A percentile compares a stretch with the other conserved stretches of the same genome.
phyloP scores from a whole-genome alignment of 805 yeast genomes.

The Teunomyces tritomae region DNA sequence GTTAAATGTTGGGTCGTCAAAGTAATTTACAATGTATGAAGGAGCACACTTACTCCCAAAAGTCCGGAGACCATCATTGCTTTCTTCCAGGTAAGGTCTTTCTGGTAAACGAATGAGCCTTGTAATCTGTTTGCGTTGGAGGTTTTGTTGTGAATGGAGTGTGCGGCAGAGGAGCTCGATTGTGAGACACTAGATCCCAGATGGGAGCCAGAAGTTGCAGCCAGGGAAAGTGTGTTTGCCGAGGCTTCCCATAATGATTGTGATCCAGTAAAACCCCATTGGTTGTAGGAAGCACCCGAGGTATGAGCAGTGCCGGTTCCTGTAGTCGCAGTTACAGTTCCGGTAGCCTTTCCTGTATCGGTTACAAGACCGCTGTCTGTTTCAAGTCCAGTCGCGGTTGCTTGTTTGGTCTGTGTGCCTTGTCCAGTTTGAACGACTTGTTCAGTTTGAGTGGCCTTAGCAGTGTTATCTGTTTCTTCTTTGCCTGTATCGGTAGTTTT shows the following conservation, averaged over 20 bases:
- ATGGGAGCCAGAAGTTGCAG: conserved; percentile 1
- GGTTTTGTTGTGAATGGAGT: conserved; percentile 17
- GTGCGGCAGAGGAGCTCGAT: conserved; percentile 8
- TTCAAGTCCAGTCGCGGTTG: conserved; percentile 6
- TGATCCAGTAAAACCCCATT: conserved; percentile 42
- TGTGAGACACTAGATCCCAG: conserved; percentile 6
- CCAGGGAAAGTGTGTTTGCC: conserved; percentile 5
- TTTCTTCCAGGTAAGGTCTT: conserved; percentile 15
- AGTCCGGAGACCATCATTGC: conserved; percentile 13
- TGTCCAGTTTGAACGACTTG: neutral
- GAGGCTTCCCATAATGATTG: conserved; percentile 34
- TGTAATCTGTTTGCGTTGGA: conserved; percentile 16
- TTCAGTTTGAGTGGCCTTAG: neutral
- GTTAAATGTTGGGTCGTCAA: neutral
- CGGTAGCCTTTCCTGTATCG: conserved; percentile 9
- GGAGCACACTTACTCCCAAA: conserved; percentile 15
- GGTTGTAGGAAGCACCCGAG: conserved; percentile 27
- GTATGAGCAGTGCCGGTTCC: conserved; percentile 6
- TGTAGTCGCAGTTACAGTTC: conserved; percentile 8
- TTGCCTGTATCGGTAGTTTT: conserved; percentile 6
- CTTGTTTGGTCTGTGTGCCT: neutral
- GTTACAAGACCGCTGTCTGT: conserved; percentile 6
- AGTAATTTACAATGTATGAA: conserved; percentile 9
- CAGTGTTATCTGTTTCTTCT: conserved; percentile 3
- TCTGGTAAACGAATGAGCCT: conserved; percentile 9